Evolutionary conservation across 805 yeast species (phyloP), one percentile per base, ranked within the genome.

Genomic region (Zygosaccharomyces siamensis): DNA sequence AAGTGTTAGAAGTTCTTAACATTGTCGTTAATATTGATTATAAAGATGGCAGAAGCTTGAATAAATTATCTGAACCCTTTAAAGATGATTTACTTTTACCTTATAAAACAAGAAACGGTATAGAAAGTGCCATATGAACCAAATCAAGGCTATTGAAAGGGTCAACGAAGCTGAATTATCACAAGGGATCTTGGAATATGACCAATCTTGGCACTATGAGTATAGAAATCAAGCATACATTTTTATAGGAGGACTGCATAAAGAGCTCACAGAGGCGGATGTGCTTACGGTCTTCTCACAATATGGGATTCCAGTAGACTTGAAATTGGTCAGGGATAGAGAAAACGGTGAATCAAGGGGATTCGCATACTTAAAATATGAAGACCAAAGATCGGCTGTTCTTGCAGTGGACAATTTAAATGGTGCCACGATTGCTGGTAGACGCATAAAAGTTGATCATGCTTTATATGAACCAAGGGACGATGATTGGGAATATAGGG

Each of bases 171-270:
- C 72, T 48, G 97, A 90, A 60, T 72, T 89, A 14, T 76, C 75
- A n/a, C 68, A 68, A 6, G 81, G 83, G 11, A 76, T 81, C 0
- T 66, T 84, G 0, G 73, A 76, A 31, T 48, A 61, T 1, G 67
- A 72, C 3, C 87, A 85, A 0, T 89, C 97, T 5, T 92, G 98
- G 98, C 98, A 92, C 63, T 75, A 80, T 51, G 96, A 90, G 55
- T 89, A 82, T 61, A 70, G 70, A 21, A 90, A 89, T 54, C 78
- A 92, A 0, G 81, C 92, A 1, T 89, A 83, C 61, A 72, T 90
- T 0, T 86, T 73, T 59, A 80, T 92, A n/a, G 92, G 95, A 0
- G 80, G 83, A 3, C 64, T 92, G 8, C 83, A 89, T 7, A 67
- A 60, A 12, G 78, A 79, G 28, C 63, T 89, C 24, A 80, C 79